Conservation (phyloP, 2,329 filamentous ascomycete genomes). For the Talaromyces rugulosus region DNA sequence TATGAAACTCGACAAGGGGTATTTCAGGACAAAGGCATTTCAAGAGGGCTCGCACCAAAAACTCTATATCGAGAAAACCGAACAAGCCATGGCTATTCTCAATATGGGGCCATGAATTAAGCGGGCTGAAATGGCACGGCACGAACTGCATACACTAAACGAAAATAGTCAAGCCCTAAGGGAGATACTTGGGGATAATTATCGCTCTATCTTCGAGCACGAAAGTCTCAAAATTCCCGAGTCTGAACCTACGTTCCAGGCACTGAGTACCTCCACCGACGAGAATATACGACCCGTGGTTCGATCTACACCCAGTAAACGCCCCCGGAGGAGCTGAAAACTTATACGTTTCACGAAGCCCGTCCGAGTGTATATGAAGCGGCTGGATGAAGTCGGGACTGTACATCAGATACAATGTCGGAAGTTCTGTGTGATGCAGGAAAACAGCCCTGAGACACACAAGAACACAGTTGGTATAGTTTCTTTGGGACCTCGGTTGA, state of each 20-base stretch:
- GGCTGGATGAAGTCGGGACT: too few relatives aligned
- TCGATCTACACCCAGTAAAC: too few relatives aligned
- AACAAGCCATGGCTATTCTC: background rate
- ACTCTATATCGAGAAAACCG: background rate
- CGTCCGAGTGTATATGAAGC: too few relatives aligned
- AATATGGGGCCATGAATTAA: background rate
- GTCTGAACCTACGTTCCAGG: background rate
- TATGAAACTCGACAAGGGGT: background rate
- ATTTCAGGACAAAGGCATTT: background rate
- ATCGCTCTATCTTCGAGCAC: background rate
- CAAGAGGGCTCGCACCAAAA: background rate
- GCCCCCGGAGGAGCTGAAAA: too few relatives aligned
- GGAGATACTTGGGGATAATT: constrained; percentile 1
- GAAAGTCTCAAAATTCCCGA: background rate
- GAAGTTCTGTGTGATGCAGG: too few relatives aligned
- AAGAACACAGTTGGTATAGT: too few relatives aligned
- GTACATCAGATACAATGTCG: too few relatives aligned
- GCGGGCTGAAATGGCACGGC: background rate
- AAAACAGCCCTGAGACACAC: too few relatives aligned
- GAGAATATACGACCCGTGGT: too few relatives aligned
- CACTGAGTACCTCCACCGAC: too few relatives aligned
- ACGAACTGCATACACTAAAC: background rate
- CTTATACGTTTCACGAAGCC: too few relatives aligned
- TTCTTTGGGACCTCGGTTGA: too few relatives aligned
- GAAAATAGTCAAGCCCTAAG: background rate